Evolutionary conservation across 2,329 filamentous ascomycete species (phyloP), one percentile per base, ranked within the genome.

Genomic region (Aspergillus unguis): DNA sequence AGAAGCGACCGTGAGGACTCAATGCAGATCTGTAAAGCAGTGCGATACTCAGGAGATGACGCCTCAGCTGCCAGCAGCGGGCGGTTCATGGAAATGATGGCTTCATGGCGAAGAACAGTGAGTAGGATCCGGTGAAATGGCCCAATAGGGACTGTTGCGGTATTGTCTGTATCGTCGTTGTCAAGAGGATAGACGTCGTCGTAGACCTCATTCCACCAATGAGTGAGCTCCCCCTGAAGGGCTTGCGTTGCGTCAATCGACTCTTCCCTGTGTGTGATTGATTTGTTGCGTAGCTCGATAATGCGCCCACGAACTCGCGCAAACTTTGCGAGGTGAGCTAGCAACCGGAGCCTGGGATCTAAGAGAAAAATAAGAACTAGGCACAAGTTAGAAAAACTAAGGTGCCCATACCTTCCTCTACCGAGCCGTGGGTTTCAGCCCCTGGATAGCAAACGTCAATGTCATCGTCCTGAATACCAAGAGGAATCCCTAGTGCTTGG

Each of bases 361-460:
- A 25, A 23, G 10, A 4, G 6, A 31, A 27, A 2, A 43, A 31
- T 32, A 25, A 10, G 17, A 26, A 28, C 23, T 36, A 4, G 40
- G 33, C 27, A 7, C 46, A 7, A 44, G 8, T 6, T 23, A 28
- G 11, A 17, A 28, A 29, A 29, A 8, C 10, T 41, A 11, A n/a
- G 32, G 11, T 17, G 17, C 1, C 17, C 17, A 17, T 40, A 46
- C 48, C 55, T 31, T 54, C 23, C 2, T 37, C 28, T 25, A 31
- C 43, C 7, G 46, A 31, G 9, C 57, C 53, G 54, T 82, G 80
- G 2, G 63, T 63, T 58, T 83, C 80, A 2, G 75, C 64, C 0
- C 73, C 74, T 0, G 77, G 78, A 51, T 80, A 80, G 55, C 81
- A 84, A 1, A 84, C 81, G 57, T 84, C 81, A 5, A 83, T 65